Conservation (phyloP, 352 stramenopile genomes). For the Peronospora tabacina region DNA sequence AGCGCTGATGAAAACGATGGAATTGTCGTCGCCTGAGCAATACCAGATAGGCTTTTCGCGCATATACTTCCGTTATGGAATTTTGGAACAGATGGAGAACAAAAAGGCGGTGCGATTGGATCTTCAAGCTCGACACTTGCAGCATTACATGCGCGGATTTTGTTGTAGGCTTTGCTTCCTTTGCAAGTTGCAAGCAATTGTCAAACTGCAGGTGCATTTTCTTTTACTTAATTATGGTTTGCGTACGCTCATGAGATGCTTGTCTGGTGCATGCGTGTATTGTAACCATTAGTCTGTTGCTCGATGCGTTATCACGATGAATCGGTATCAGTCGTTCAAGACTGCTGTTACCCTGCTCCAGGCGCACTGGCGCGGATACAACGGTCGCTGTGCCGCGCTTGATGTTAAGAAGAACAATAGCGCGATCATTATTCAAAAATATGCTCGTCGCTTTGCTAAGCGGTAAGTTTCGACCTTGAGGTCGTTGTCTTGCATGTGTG, state of each 20-base stretch:
- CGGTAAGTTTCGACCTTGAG: slow-evolving; percentile 23
- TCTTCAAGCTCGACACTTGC: slow-evolving; percentile 48
- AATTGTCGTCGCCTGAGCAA: slow-evolving; percentile 55
- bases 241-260: slow-evolving; percentile 3
- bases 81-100: slow-evolving; percentile 75
- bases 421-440: slow-evolving; percentile 57
- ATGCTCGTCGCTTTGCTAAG: slow-evolving; percentile 54
- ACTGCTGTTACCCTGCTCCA: slow-evolving; percentile 55
- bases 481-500: neutral
- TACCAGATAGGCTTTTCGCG: slow-evolving; percentile 71
- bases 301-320: slow-evolving; percentile 73
- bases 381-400: slow-evolving; percentile 43
- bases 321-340: slow-evolving; percentile 54
- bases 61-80: slow-evolving; percentile 77
- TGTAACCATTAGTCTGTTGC: slow-evolving; percentile 52
- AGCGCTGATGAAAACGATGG: slow-evolving; percentile 52
- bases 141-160: slow-evolving; percentile 72
- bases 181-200: slow-evolving; percentile 56
- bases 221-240: neutral
- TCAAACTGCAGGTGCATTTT: slow-evolving; percentile 60
- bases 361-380: slow-evolving; percentile 69
- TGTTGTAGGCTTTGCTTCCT: slow-evolving; percentile 49
- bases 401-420: slow-evolving; percentile 50
- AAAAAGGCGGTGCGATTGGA: slow-evolving; percentile 52
- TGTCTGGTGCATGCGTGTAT: slow-evolving; percentile 1